Evolutionary conservation across 2,329 filamentous ascomycete genomes (phyloP), one percentile per base, ranked within the genome.

Genomic region (Alternaria brassicicola): DNA sequence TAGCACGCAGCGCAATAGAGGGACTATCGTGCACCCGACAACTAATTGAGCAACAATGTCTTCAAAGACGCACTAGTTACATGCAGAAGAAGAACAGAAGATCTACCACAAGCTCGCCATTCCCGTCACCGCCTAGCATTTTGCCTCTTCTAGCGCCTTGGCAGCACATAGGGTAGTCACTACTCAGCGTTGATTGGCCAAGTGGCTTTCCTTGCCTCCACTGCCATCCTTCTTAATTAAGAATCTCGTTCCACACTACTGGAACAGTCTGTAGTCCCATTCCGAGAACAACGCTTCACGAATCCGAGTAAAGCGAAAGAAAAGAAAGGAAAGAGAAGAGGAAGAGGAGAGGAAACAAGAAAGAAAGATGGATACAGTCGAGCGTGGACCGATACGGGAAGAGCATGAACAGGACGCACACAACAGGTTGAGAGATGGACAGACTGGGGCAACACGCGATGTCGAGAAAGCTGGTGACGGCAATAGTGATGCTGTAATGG

Each of bases 281-380:
- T 10, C 9, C 9, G 9, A 30, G 28, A 30, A 30, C 10, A 30
- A 30, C 28, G 4, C 8, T 30, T 30, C 28, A 30, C 28, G 9
- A 25, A 41, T 3, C 38, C 13, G 25, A 19, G 25, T 15, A 15
- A 25, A 12, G 4, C 21, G 12, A 41, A 41, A n/a, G 15, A 41
- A 21, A 42, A 2, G 15, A 6, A 17, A 2, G 15, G 23, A n/a
- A 8, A 42, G 8, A 42, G 6, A 9, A 13, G 38, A 48, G 15
- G 13, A 30, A 17, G 13, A 30, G n/a, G 17, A 39, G 25, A 15
- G 7, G 15, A 31, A 39, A 41, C 10, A 17, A 3, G 17, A 23
- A 17, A 38, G 19, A 28, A 33, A 38, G 19, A 69, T 69, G 67
- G 45, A 66, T 26, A 65, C 60, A 10, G n/a, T 62, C 39, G 65